Percentiles rank a stretch among this genome's conserved stretches.
Evolutionary conservation across 768 basidiomycete species (phyloP).

Genomic region (Clitopilus hobsonii): DNA sequence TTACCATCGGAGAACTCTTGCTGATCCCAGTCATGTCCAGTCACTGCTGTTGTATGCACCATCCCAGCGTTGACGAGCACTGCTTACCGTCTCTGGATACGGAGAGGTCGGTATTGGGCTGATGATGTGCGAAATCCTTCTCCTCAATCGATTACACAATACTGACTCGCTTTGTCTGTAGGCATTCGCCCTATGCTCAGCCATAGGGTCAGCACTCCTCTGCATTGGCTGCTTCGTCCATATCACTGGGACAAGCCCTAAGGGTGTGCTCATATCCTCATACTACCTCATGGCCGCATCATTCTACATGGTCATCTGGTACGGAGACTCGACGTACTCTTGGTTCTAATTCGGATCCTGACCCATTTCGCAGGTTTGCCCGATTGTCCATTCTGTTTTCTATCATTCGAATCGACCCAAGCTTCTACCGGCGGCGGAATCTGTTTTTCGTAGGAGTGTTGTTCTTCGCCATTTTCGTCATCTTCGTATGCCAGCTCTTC

Average conservation of each 20-base stretch:
- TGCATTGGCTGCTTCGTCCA: slow-evolving; percentile 24
- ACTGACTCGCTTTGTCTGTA: slow-evolving; percentile 4
- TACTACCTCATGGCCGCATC: slow-evolving; percentile 31
- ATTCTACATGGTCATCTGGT: slow-evolving; percentile 39
- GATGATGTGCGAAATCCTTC: slow-evolving; percentile 26
- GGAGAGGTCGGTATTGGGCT: slow-evolving; percentile 26
- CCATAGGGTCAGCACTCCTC: slow-evolving; percentile 21
- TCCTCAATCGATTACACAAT: background rate
- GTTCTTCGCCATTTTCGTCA: slow-evolving; percentile 21
- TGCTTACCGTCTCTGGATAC: slow-evolving; percentile 23
- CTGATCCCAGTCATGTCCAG: slow-evolving; percentile 10
- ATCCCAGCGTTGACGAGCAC: slow-evolving; percentile 27
- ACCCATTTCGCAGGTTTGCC: slow-evolving; percentile 27
- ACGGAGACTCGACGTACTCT: background rate
- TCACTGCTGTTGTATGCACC: slow-evolving; percentile 27
- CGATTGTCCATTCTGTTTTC: slow-evolving; percentile 52
- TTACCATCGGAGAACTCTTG: background rate
- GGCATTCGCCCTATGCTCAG: slow-evolving; percentile 25
- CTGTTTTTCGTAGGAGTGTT: slow-evolving; percentile 25
- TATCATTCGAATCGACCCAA: slow-evolving; percentile 46
- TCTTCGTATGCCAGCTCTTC: slow-evolving; percentile 40
- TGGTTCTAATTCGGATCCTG: background rate
- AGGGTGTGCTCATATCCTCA: slow-evolving; percentile 13
- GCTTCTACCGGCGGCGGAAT: slow-evolving; percentile 16
- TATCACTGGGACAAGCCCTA: slow-evolving; percentile 14